Percentiles rank a stretch among this genome's conserved stretches.
Evolutionary conservation across 2,329 filamentous ascomycete genomes (phyloP).

Genomic region (Beauveria rudraprayagi): DNA sequence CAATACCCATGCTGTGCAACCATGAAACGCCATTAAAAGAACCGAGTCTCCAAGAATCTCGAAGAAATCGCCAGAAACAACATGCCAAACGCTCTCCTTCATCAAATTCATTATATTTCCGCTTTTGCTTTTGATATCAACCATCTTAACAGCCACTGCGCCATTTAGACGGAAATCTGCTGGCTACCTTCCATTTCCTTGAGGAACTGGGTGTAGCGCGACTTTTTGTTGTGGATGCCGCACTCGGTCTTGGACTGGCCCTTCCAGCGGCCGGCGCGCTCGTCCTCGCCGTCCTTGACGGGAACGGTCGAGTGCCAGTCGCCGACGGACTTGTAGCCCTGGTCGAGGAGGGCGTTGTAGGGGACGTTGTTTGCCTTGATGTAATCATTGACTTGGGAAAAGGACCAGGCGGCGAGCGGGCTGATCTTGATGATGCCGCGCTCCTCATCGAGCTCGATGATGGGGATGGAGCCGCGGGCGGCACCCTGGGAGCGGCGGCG

Average conservation of each 20-base stretch:
- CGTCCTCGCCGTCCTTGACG: conserved; percentile 84
- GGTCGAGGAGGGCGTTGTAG: conserved; percentile 85
- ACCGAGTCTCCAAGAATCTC: not conserved
- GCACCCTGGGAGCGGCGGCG: conserved; percentile 88
- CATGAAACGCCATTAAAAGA: not conserved
- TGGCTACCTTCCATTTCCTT: conserved; percentile 63
- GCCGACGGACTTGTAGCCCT: conserved; percentile 95
- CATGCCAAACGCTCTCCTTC: not conserved
- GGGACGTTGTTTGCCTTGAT: conserved; percentile 80
- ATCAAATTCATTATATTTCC: conserved; percentile 7
- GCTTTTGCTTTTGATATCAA: not conserved
- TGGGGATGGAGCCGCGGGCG: conserved; percentile 79
- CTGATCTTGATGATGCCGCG: conserved; percentile 94
- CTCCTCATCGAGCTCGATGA: conserved; percentile 85
- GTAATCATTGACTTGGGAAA: conserved; percentile 82
- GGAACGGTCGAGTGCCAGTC: conserved; percentile 97
- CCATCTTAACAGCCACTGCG: not conserved
- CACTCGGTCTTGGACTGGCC: conserved; percentile 94
- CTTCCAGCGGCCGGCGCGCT: conserved; percentile 95
- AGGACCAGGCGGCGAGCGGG: conserved; percentile 89
- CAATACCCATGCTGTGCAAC: conserved; percentile 5
- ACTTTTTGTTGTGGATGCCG: conserved; percentile 97
- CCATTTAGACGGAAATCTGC: conserved; percentile 24
- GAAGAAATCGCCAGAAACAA: not conserved
- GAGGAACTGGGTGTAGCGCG: conserved; percentile 81